A percentile compares a stretch with the other conserved stretches of the same genome.
Evolutionary conservation across 2,329 filamentous ascomycete species (phyloP).

Genomic region (Pseudogymnoascus sp.): DNA sequence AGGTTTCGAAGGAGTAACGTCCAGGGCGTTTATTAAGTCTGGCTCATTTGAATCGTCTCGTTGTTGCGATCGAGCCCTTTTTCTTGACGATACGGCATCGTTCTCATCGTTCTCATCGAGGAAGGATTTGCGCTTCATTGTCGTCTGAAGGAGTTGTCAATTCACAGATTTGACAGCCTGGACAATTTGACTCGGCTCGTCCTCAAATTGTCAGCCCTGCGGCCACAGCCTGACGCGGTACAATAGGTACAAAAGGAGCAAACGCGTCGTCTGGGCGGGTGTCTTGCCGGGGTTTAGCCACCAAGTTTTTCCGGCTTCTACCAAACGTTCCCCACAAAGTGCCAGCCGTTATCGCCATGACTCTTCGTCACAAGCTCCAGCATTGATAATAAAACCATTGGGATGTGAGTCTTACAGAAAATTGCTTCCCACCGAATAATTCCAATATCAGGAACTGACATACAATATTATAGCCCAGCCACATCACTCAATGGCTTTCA

Average conservation of each 20-base stretch:
- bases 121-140: not conserved
- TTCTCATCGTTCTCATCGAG: not conserved
- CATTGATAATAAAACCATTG: not conserved
- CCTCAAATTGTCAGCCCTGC: not conserved
- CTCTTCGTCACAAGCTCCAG: not conserved
- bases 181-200: not conserved
- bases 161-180: not conserved
- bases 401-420: not conserved
- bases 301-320: not conserved
- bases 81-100: not conserved
- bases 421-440: not conserved
- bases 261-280: not conserved
- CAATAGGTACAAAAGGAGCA: not conserved
- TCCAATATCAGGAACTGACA: not conserved
- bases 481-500: conserved; percentile 23
- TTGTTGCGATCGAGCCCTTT: not conserved
- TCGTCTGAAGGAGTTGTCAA: not conserved
- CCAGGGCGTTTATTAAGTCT: not conserved
- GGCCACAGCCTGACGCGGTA: not conserved
- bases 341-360: conserved; percentile 3
- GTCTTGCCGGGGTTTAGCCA: not conserved
- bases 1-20: not conserved
- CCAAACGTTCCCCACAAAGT: not conserved
- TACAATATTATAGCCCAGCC: not conserved
- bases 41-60: not conserved